Evolutionary conservation across 768 basidiomycete genomes (phyloP), one percentile per base, ranked within the genome.

Genomic region (Naganishia vishniacii): DNA sequence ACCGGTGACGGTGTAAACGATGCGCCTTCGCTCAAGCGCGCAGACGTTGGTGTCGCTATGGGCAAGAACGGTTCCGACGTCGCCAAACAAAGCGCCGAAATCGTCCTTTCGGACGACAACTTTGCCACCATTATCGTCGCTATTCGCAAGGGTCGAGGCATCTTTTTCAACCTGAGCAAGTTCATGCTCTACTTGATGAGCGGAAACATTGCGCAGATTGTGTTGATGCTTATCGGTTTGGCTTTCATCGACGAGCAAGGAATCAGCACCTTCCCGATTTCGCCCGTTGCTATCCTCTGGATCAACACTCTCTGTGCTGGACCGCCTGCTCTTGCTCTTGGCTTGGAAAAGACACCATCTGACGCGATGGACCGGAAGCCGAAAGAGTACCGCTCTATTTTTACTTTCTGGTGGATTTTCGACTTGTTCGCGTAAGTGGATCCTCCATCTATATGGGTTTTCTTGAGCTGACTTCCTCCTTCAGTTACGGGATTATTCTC

Each of bases 81-180:
- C 31, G 83, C 83, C 13, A 83, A 85, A 70, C 82, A 83, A 65
- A 83, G 84, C 4, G 81, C 84, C 7, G 85, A 85, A 69, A 80
- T 86, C 59, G 81, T 87, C 15, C 80, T 88, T 15, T 79, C 85
- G 46, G 82, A 85, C 61, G 84, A 84, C 70, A 84, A 85, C 71
- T 85, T 87, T 68, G 82, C 84, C 0, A 83, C 84, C 2, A 86
- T 87, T 65, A 80, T 84, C 51, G 80, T 80, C 41, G 86, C 84
- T 1, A 82, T 86, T 68, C 80, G 84, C 72, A 84, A 85, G 72
- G 86, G 86, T 66, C 83, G 78, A 82, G 85, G 78, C 77, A 76
- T 83, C 13, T 83, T 84, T 74, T 79, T 80, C 62, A 85, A 84
- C 73, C 81, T 86, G 65, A 79, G 81, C 56, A 80, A 82, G 62